Percentiles rank a stretch among this genome's conserved stretches.
Conservation (phyloP, 805 yeast species). For the Candida ficus region DNA sequence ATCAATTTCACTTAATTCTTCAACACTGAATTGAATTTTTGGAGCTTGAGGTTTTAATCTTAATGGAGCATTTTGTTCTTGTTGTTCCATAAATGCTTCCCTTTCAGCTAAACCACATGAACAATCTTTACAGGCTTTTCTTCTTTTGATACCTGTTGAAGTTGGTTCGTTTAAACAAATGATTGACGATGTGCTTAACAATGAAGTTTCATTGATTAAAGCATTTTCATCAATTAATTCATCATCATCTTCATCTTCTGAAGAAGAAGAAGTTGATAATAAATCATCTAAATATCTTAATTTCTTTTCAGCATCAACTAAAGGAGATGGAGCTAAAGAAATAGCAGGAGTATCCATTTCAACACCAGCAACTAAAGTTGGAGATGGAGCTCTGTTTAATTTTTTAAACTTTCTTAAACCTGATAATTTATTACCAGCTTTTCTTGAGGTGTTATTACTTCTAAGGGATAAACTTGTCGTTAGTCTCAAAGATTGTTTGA, state of each 20-base stretch:
- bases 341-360: constrained; percentile 11
- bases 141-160: constrained; percentile 53
- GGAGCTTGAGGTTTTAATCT: constrained; percentile 33
- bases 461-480: constrained; percentile 9
- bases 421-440: constrained; percentile 22
- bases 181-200: constrained; percentile 34
- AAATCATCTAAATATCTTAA: constrained; percentile 17
- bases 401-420: constrained; percentile 24
- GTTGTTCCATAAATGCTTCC: constrained; percentile 54
- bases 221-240: constrained; percentile 35
- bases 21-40: constrained; percentile 45
- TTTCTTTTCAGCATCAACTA: constrained; percentile 16
- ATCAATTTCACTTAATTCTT: constrained; percentile 85
- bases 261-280: constrained; percentile 5
- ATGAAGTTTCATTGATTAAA: constrained; percentile 26
- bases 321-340: constrained; percentile 18
- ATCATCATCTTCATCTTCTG: constrained; percentile 23
- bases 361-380: background rate
- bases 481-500: constrained; percentile 17
- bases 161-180: constrained; percentile 39
- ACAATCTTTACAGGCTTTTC: constrained; percentile 97
- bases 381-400: constrained; percentile 11
- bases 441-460: constrained; percentile 3
- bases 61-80: constrained; percentile 32
- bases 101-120: constrained; percentile 92